Evolutionary conservation across 2,329 filamentous ascomycete genomes (phyloP), one percentile per base, ranked within the genome.

Genomic region (Trichoderma polysporum): DNA sequence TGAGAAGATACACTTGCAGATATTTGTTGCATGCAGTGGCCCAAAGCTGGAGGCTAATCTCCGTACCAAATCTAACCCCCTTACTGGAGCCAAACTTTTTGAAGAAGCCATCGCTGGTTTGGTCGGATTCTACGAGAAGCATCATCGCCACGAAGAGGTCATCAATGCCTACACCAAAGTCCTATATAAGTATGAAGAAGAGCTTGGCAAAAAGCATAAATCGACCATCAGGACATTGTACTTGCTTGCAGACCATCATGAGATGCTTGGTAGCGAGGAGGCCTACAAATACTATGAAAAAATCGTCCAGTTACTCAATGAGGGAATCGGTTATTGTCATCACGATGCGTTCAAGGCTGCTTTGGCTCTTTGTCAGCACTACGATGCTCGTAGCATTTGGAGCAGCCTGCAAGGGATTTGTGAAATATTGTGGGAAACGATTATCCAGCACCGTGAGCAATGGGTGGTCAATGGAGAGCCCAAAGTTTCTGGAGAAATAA

Each of bases 101-200:
- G 62, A 70, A 3, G 73, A 77, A n/a, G 71, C 74, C 0, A 70
- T 78, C 7, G 29, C 69, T 0, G 69, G 71, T 1, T 72, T 80
- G 8, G 69, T 80, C n/a, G 66, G 69, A 2, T 81, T 76, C 53
- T 76, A 76, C 31, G 72, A 76, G 47, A 70, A 73, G 67, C 75
- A 79, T 56, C 77, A 79, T 62, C 75, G 78, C 12, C 78, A 81
- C 52, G 76, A 78, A 58, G 77, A 76, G 70, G 72, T 79, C 3
- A 74, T 80, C 19, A 75, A 77, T 33, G 71, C 79, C 22, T 78
- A 80, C 66, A 66, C 71, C 8, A 73, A 75, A 66, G 71, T 80
- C 0, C 71, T 80, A 0, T 74, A 71, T 4, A 73, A 73, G n/a
- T 80, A 79, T 66, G 71, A 72, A 57, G 71, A 68, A 59, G 25